Base-by-base conservation (phyloP, 2,329 filamentous ascomycete species). In the Aspergillus sp. region DNA sequence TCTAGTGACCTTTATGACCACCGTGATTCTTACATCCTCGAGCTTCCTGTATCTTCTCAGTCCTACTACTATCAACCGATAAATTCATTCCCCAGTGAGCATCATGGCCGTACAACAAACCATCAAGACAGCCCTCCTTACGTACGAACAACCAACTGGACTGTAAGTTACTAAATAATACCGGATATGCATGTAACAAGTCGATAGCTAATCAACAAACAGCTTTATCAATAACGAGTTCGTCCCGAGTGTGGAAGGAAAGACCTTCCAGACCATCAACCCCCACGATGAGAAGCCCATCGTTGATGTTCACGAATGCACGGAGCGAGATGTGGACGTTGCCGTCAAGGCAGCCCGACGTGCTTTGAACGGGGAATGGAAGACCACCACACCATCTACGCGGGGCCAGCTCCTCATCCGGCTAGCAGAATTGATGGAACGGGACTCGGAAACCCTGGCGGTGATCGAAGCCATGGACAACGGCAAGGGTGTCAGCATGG, bases 191-290 rank as follows among this genome's bases (percentile, higher is more conserved):
- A 7, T 32, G 6, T 2, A 27, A 29, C 4, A 6, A 32, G 26
- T 41, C 6, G 19, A 12, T 12, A 7, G 38, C 27, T 41, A 47
- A 43, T 7, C 48, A 41, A n/a, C 29, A 29, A 35, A 8, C 52
- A 57, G 56, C 33, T 66, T 65, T 53, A 66, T 66, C 52, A 65
- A 66, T 47, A 58, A 58, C 32, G 58, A 66, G 44, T 66, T 63
- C 49, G 49, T 60, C 38, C 55, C 56, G 40, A 58, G 57, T 8
- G 48, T 47, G 7, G 56, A 58, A 4, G 57, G 56, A 43, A 60
- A 64, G 45, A 64, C 58, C 12, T 62, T 65, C 52, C 58, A 64
- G 40, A 54, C 59, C 45, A 58, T 61, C 48, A 64, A 66, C 45
- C 63, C 62, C 2, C 44, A 56, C 39, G 62, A 52, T 39, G 61